Conservation (phyloP, 768 basidiomycete genomes). For the Leccinum uliginosum region DNA sequence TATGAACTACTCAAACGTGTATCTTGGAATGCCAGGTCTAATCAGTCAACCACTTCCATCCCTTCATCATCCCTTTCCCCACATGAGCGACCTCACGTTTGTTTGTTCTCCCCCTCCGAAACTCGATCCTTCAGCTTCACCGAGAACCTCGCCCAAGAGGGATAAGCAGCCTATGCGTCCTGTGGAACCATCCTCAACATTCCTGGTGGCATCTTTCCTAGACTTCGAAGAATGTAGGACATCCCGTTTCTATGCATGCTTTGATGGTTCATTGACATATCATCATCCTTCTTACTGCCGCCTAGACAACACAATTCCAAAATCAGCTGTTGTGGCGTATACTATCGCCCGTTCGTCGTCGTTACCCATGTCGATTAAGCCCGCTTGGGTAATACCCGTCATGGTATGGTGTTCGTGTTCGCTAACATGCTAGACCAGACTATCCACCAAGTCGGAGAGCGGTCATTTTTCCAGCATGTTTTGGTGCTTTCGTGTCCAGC, state of each 20-base stretch:
- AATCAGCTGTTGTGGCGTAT: constrained; percentile 33
- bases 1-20: constrained; percentile 2
- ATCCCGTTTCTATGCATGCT: not conserved
- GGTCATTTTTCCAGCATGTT: constrained; percentile 42
- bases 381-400: constrained; percentile 38
- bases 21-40: constrained; percentile 32
- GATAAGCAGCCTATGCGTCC: constrained; percentile 22
- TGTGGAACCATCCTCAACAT: constrained; percentile 34
- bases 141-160: constrained; percentile 25
- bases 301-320: constrained; percentile 35
- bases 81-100: constrained; percentile 45
- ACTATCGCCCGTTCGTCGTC: constrained; percentile 31
- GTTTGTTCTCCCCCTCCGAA: constrained; percentile 35
- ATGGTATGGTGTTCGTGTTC: not conserved
- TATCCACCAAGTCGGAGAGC: constrained; percentile 28
- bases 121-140: constrained; percentile 23
- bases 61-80: constrained; percentile 34
- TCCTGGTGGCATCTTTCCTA: constrained; percentile 50
- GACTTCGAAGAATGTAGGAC: constrained; percentile 60
- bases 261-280: not conserved
- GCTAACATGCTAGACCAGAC: constrained; percentile 14
- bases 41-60: constrained; percentile 42
- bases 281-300: constrained; percentile 36
- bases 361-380: constrained; percentile 18
- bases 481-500: constrained; percentile 43